Evolutionary conservation across 2,329 filamentous ascomycete genomes (phyloP), one percentile per base, ranked within the genome.

Genomic region (Diaporthe capsici): DNA sequence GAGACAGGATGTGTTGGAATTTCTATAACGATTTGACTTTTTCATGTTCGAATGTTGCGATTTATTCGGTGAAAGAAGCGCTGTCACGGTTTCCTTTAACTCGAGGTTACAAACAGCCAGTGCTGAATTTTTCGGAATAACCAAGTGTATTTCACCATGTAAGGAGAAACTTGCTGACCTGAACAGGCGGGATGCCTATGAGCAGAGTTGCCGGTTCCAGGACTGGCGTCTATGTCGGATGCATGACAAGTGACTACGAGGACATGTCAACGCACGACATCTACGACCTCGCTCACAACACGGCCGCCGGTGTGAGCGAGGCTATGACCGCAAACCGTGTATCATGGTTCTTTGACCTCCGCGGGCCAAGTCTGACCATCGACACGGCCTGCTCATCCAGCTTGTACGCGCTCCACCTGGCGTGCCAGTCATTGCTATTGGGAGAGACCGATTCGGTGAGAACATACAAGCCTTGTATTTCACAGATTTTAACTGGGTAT

Each of bases 321-420:
- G 57, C 65, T 2, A 49, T 74, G 65, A 47, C 55, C 7, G 65
- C 85, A 0, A 87, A 87, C 75, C 82, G 86, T 0, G 78, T 86
- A 13, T 84, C 83, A 47, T 87, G 83, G 81, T 85, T 82, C 73
- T 87, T 85, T 53, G 82, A 87, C 71, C 76, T 84, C 53, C 78
- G 77, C 8, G 84, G 85, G 0, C 81, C 84, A 0, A 84, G 83
- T 76, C 79, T 84, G 60, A 82, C 83, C 20, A 76, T 86, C 22
- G 82, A 86, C 63, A 84, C 85, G 22, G 85, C 83, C 8, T 86
- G 85, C 75, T 85, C 84, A 5, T 75, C 60, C 34, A 72, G 71
- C 15, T 39, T 76, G n/a, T 60, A 51, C 12, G 70, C 70, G 6
- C 31, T 77, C 1, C 67, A 74, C 31, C 42, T 76, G 51, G 65